Evolutionary conservation across 805 yeast species (phyloP), one percentile per base, ranked within the genome.

Genomic region (Starmera quercuum): DNA sequence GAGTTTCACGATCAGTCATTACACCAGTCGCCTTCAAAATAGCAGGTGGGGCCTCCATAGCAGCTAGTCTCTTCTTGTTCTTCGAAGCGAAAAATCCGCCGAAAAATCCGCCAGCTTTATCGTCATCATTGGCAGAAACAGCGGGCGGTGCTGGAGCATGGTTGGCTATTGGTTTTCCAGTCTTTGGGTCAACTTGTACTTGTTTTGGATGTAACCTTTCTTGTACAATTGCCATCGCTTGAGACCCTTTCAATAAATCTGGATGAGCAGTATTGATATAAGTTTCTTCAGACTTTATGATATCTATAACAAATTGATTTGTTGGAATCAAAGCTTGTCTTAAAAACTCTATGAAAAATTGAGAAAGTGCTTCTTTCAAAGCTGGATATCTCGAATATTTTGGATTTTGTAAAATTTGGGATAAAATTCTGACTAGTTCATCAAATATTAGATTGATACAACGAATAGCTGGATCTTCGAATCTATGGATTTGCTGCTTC

Each of bases 251-350:
- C 48, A 92, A 71, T 52, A 92, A 75, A 57, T 92, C 97, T 4
- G 97, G 97, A 55, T 92, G 98, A 3, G 95, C 97, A 5, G 98
- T 92, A 61, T 92, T 92, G 47, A 92, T 87, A 59, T 92, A 92
- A 4, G 95, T 81, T 52, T 88, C 90, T 61, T 92, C 98, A 39
- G 95, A 68, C 38, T 61, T 66, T 46, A 92, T 86, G 38, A 92
- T 71, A 57, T 92, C 97, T 22, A 68, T 59, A 26, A 88, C 95
- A 51, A 92, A 84, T 34, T 72, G 71, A 54, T 81, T 86, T 16
- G 98, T 86, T 40, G 98, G 97, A 15, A 75, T 56, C 44, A 85
- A 71, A 23, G 84, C 79, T 37, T 74, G 81, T 54, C 95, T 78
- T 50, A 92, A 68, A 49, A 75, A 88, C 46, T 77, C 83, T 40